A percentile compares a stretch with the other conserved stretches of the same genome.
phyloP scores from a whole-genome alignment of 2,329 filamentous ascomycete genomes.

The Talaromyces rugulosus region DNA sequence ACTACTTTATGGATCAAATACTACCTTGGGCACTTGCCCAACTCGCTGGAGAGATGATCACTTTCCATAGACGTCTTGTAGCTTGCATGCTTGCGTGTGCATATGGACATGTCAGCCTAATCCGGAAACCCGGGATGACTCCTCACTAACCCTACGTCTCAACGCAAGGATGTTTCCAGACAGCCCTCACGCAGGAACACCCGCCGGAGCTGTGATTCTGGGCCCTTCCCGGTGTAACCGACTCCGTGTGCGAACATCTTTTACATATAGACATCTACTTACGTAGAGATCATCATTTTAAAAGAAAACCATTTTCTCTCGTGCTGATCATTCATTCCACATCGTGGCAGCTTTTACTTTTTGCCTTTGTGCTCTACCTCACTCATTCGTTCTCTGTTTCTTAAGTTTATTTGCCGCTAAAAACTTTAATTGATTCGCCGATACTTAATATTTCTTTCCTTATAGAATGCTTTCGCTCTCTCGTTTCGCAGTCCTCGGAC shows the following conservation, averaged over 20 bases:
- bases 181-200: background rate
- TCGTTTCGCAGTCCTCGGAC: slow-evolving; percentile 2
- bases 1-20: background rate
- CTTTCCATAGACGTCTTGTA: background rate
- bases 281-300: background rate
- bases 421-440: background rate
- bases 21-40: background rate
- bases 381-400: background rate
- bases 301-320: background rate
- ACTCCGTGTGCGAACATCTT: background rate
- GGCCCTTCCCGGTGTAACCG: background rate
- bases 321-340: background rate
- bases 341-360: background rate
- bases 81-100: background rate
- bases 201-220: background rate
- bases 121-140: background rate
- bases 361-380: background rate
- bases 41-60: background rate
- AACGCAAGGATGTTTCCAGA: background rate
- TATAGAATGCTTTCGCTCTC: background rate
- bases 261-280: background rate
- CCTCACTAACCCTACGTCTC: background rate
- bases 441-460: background rate
- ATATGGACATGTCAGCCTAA: background rate
- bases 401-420: background rate